Conservation (phyloP, 768 basidiomycete species). For the Hygrocybe punicea region DNA sequence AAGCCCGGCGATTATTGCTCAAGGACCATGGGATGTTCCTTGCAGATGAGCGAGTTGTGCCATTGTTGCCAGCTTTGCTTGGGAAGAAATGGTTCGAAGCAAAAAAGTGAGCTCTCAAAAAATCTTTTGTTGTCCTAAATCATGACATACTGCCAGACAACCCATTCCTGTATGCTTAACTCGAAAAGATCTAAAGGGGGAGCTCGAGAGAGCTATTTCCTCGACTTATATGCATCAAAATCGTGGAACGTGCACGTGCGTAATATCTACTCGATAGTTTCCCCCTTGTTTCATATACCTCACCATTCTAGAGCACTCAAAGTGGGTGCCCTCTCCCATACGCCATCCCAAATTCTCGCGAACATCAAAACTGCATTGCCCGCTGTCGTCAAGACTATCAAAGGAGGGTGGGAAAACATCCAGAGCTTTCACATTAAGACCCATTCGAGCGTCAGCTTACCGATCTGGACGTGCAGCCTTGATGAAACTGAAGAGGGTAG, state of each 20-base stretch:
- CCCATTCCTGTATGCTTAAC: conserved; percentile 91
- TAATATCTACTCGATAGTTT: conserved; percentile 13
- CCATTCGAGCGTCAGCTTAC: conserved; percentile 75
- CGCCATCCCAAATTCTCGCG: conserved; percentile 65
- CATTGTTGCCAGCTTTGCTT: conserved; percentile 80
- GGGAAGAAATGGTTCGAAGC: conserved; percentile 91
- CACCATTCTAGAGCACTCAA: conserved; percentile 66
- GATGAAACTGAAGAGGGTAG: conserved; percentile 55
- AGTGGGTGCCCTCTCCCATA: conserved; percentile 71
- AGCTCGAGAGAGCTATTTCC: conserved; percentile 87
- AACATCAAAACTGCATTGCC: conserved; percentile 82
- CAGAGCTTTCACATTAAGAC: conserved; percentile 90
- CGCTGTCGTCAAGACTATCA: conserved; percentile 62
- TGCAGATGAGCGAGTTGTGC: conserved; percentile 86
- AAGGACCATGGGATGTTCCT: conserved; percentile 91
- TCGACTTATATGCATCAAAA: conserved; percentile 97
- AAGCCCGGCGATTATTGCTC: conserved; percentile 76
- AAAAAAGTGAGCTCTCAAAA: conserved; percentile 90
- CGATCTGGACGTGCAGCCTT: conserved; percentile 85
- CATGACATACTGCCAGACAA: conserved; percentile 53
- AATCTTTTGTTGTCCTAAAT: too few species aligned
- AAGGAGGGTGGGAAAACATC: conserved; percentile 86
- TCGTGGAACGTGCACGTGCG: conserved; percentile 88
- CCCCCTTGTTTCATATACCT: background rate
- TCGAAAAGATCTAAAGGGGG: conserved; percentile 85